These are phyloP conservation scores for Capsella bursapastoris DNA, from an alignment of 345 rosid species.

Conservation along the genomic window DNA sequence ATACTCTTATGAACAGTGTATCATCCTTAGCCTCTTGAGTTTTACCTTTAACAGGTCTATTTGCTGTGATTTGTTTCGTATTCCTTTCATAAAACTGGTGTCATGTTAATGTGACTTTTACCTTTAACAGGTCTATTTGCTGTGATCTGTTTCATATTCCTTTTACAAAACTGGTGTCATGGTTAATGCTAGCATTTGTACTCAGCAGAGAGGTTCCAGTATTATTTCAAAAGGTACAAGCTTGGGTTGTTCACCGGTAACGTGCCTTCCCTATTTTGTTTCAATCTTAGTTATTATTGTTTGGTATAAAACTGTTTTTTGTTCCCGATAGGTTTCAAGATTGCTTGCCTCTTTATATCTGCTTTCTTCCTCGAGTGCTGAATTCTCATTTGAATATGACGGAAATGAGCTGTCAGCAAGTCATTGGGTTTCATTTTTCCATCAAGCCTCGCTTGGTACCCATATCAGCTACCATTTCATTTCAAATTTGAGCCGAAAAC, in stretches of 20 bases:
- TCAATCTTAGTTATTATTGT: conserved; percentile 28
- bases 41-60: conserved; percentile 53
- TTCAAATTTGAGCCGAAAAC: conserved; percentile 51
- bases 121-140: conserved; percentile 62
- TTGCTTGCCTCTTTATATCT: conserved; percentile 67
- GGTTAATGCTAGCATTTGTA: conserved; percentile 80
- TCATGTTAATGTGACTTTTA: conserved; percentile 8
- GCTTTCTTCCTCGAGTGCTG: conserved; percentile 61
- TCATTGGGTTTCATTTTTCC: conserved; percentile 93
- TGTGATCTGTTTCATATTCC: conserved; percentile 60
- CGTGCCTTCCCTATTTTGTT: conserved; percentile 15
- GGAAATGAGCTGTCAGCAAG: conserved; percentile 67
- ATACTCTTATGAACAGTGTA: conserved; percentile 15
- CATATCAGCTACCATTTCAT: conserved; percentile 68
- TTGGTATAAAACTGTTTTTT: conserved; percentile 23
- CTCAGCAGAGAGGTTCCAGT: conserved; percentile 77
- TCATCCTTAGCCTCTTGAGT: conserved; percentile 28
- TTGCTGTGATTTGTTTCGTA: conserved; percentile 65
- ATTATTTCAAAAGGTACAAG: conserved; percentile 74
- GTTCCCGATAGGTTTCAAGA: conserved; percentile 67
- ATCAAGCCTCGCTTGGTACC: conserved; percentile 93
- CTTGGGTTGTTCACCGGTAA: conserved; percentile 25
- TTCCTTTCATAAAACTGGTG: conserved; percentile 27
- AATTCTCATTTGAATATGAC: conserved; percentile 49
- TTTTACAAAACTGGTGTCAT: conserved; percentile 56